Evolutionary conservation across 495 filamentous ascomycete species (phyloP).

Genomic region (Neurospora sp.): DNA sequence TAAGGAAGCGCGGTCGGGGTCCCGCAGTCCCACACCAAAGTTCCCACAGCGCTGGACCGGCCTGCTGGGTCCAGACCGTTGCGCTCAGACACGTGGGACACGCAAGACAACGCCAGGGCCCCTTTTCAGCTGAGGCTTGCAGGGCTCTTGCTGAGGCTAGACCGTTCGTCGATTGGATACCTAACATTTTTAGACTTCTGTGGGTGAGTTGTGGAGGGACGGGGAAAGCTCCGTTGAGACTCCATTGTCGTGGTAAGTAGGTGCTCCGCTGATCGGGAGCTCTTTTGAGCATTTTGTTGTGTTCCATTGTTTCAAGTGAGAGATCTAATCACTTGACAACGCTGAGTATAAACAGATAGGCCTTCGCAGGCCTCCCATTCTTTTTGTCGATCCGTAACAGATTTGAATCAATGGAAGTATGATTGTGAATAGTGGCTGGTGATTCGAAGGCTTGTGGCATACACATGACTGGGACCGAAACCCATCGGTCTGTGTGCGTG

Average conservation of each 20-base stretch:
- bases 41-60: too few relatives aligned
- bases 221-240: not conserved
- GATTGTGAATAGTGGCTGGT: not conserved
- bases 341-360: not conserved
- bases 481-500: too few relatives aligned
- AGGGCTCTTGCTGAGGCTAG: too few relatives aligned
- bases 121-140: too few relatives aligned
- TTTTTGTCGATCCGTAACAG: not conserved
- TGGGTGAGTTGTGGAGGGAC: not conserved
- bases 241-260: not conserved
- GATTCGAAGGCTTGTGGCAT: not conserved
- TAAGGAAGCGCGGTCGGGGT: too few relatives aligned
- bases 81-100: too few relatives aligned
- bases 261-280: not conserved
- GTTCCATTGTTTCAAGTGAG: not conserved
- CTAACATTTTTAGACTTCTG: too few relatives aligned
- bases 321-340: not conserved
- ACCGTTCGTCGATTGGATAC: too few relatives aligned
- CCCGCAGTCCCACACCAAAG: too few relatives aligned
- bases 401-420: not conserved
- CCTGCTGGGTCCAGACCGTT: too few relatives aligned
- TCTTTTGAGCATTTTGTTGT: not conserved
- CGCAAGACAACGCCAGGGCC: too few relatives aligned
- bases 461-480: not conserved
- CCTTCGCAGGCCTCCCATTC: not conserved